These are phyloP conservation scores for Malus hybrid DNA, from an alignment of 331 rosid species.

Conservation along the genomic window DNA sequence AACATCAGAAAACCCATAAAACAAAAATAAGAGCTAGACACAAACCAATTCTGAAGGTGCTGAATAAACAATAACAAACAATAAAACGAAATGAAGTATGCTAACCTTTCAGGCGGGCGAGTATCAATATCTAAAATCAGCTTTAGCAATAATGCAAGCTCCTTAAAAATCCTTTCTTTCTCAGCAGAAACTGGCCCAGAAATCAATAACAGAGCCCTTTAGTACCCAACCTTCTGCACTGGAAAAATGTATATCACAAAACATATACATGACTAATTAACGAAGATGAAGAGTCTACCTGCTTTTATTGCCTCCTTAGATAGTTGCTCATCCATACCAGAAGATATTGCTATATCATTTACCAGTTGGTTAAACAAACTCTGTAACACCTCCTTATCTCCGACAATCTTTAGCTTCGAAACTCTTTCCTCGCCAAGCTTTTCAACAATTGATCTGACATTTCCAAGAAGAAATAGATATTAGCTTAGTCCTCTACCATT, in stretches of 20 bases:
- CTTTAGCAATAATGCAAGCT: conserved; percentile 75
- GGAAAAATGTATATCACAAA: conserved; percentile 20
- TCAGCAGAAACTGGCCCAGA: conserved; percentile 65
- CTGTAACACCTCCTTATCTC: conserved; percentile 63
- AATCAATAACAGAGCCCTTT: conserved; percentile 23
- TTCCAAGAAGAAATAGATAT: background rate
- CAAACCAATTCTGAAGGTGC: background rate
- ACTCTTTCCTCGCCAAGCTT: conserved; percentile 74
- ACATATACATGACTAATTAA: conserved; percentile 10
- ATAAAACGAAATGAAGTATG: background rate
- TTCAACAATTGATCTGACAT: conserved; percentile 52
- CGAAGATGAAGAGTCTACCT: conserved; percentile 37
- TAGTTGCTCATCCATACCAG: conserved; percentile 63
- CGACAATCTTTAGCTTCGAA: conserved; percentile 52
- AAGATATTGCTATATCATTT: conserved; percentile 35
- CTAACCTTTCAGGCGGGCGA: conserved; percentile 66
- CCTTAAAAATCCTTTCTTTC: conserved; percentile 77
- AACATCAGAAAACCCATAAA: background rate
- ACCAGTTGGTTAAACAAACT: conserved; percentile 63
- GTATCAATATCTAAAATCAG: conserved; percentile 76
- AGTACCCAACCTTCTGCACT: conserved; percentile 19
- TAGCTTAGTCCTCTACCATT: too few species aligned
- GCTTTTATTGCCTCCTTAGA: conserved; percentile 74
- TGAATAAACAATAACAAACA: background rate
- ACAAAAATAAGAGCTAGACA: background rate